Percentiles rank a stretch among this genome's conserved stretches.
phyloP scores from a whole-genome alignment of 257 asterid genomes.

The Asclepias syriaca region DNA sequence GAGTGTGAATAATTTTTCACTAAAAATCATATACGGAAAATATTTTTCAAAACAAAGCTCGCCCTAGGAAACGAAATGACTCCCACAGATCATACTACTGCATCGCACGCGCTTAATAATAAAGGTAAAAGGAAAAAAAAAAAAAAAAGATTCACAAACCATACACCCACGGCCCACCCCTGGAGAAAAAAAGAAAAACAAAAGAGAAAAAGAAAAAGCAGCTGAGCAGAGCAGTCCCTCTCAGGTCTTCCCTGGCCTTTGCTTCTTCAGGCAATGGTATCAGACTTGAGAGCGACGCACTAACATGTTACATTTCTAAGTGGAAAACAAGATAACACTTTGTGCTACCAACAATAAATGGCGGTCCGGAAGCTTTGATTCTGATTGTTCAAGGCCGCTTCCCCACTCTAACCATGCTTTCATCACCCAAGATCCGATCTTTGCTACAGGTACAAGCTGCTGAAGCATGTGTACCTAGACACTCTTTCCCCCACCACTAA shows the following conservation, averaged over 20 bases:
- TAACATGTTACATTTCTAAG: not conserved
- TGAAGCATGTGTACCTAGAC: not conserved
- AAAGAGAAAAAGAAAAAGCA: not conserved
- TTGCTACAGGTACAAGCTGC: not conserved
- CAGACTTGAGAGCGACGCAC: not conserved
- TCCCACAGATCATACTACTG: not conserved
- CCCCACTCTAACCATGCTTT: not conserved
- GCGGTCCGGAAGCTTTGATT: not conserved
- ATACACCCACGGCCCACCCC: too few relatives aligned
- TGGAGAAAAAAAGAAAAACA: too few relatives aligned
- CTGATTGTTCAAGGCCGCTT: not conserved
- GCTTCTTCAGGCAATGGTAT: not conserved
- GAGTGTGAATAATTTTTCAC: too few relatives aligned
- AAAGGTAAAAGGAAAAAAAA: too few relatives aligned
- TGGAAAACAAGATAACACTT: not conserved
- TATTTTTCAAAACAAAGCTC: too few relatives aligned
- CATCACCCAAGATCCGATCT: not conserved
- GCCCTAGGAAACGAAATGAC: not conserved
- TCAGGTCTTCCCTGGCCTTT: not conserved
- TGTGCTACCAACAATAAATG: not conserved
- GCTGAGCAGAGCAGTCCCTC: constrained; percentile 2
- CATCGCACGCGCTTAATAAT: not conserved
- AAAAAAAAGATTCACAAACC: too few relatives aligned
- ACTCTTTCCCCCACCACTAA: not conserved
- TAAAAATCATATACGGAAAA: too few relatives aligned